Evolutionary conservation across 2,329 filamentous ascomycete genomes (phyloP).

Genomic region (Colletotrichum euphorbiae): DNA sequence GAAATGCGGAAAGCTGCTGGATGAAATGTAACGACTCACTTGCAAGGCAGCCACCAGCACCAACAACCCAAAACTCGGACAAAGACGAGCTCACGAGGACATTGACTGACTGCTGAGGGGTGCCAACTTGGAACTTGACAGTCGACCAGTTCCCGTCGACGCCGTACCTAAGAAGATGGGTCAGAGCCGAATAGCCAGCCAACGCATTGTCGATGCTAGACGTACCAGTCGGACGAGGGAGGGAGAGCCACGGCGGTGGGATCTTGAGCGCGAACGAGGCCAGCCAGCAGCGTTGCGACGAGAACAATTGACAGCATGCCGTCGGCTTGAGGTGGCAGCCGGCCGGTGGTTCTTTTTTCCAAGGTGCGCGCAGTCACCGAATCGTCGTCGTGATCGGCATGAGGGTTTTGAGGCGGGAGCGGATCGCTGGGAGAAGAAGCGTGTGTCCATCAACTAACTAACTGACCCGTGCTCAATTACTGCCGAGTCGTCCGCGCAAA

Average conservation of each 20-base stretch:
- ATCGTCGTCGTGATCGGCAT: constrained; percentile 31
- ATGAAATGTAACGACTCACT: constrained; percentile 52
- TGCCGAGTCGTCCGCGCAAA: constrained; percentile 18
- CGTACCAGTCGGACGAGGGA: constrained; percentile 37
- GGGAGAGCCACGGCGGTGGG: constrained; percentile 38
- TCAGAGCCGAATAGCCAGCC: constrained; percentile 29
- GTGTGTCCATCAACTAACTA: constrained; percentile 23
- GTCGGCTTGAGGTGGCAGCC: constrained; percentile 20
- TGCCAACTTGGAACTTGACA: constrained; percentile 69
- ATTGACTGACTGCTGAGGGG: constrained; percentile 50
- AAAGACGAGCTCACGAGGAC: constrained; percentile 72
- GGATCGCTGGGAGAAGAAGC: constrained; percentile 9
- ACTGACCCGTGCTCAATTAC: no score
- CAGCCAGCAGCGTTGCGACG: constrained; percentile 32
- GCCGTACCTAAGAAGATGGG: constrained; percentile 63
- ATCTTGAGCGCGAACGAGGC: constrained; percentile 29
- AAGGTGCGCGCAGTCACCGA: constrained; percentile 38
- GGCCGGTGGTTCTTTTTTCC: constrained; percentile 23
- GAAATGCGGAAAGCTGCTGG: no score
- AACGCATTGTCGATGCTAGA: not conserved
- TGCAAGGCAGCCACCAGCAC: constrained; percentile 65
- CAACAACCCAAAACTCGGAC: constrained; percentile 78
- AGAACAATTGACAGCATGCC: constrained; percentile 29
- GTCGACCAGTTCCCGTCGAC: constrained; percentile 80
- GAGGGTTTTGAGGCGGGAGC: constrained; percentile 25